Percentiles rank a stretch among this genome's conserved stretches.
These are phyloP conservation scores for Vaccinium darrowii DNA, from an alignment of 148 eudicot species.

Conservation along the genomic window DNA sequence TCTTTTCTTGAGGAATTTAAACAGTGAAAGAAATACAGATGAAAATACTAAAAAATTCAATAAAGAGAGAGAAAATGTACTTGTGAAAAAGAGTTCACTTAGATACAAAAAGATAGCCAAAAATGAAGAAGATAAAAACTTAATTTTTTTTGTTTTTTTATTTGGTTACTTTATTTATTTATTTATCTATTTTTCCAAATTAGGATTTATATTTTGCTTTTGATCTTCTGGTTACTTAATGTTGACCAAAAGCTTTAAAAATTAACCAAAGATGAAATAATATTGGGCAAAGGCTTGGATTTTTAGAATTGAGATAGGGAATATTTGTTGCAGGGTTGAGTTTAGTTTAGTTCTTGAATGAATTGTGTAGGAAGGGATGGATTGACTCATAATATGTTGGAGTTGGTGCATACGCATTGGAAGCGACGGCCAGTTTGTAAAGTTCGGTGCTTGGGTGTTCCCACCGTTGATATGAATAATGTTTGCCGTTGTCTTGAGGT, in stretches of 20 bases:
- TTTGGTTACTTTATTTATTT: neutral
- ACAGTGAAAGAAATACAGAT: neutral
- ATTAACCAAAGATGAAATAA: neutral
- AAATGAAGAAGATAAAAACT: neutral
- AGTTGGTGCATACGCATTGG: slow-evolving; percentile 90
- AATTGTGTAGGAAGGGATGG: slow-evolving; percentile 83
- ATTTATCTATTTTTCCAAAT: neutral
- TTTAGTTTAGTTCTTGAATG: slow-evolving; percentile 4
- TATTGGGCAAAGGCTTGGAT: neutral
- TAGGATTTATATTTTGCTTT: neutral
- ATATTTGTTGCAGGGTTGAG: neutral
- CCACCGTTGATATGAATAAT: slow-evolving; percentile 94
- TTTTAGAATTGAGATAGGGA: neutral
- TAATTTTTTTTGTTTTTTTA: neutral
- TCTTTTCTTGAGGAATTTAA: neutral
- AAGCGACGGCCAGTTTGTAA: slow-evolving; percentile 76
- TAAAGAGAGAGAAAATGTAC: neutral
- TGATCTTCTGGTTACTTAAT: neutral
- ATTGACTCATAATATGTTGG: slow-evolving; percentile 94
- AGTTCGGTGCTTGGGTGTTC: slow-evolving; percentile 95
- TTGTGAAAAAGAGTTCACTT: neutral
- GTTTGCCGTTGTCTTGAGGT: slow-evolving; percentile 91
- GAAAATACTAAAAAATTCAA: neutral
- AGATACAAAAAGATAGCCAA: neutral
- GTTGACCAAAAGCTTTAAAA: neutral